A percentile compares a stretch with the other conserved stretches of the same genome.
phyloP scores from a whole-genome alignment of 1,284 basidiomycete species.

The Papiliotrema fonsecae region DNA sequence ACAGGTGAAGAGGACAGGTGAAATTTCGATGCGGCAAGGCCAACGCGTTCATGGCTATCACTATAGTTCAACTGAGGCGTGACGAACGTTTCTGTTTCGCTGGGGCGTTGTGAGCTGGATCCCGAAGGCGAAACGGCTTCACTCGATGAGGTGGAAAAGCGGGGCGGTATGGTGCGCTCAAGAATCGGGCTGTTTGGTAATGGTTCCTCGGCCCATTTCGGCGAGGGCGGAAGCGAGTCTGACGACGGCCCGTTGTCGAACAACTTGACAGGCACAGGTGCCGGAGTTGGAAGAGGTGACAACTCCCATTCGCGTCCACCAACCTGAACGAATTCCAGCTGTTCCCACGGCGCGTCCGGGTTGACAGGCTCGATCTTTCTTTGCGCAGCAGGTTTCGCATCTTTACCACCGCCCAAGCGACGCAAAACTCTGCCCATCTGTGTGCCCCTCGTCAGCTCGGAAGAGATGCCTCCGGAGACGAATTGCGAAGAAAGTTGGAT shows the following conservation, averaged over 20 bases:
- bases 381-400: not conserved
- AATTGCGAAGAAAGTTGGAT: constrained; percentile 35
- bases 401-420: not conserved
- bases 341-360: constrained; percentile 34
- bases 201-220: not conserved
- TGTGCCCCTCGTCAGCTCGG: not conserved
- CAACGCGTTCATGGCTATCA: no score
- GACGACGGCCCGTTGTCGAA: not conserved
- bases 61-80: constrained; percentile 13
- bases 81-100: constrained; percentile 19
- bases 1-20: no score
- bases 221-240: not conserved
- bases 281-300: not conserved
- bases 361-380: constrained; percentile 9
- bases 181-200: not conserved
- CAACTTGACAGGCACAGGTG: not conserved
- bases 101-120: constrained; percentile 8
- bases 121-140: not conserved
- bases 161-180: not conserved
- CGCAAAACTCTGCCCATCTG: constrained; percentile 1
- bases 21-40: no score
- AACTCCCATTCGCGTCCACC: constrained; percentile 9
- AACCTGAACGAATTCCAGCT: constrained; percentile 31
- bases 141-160: not conserved
- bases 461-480: constrained; percentile 9